phyloP scores from a whole-genome alignment of 768 basidiomycete species.

The Crucibulum laeve region DNA sequence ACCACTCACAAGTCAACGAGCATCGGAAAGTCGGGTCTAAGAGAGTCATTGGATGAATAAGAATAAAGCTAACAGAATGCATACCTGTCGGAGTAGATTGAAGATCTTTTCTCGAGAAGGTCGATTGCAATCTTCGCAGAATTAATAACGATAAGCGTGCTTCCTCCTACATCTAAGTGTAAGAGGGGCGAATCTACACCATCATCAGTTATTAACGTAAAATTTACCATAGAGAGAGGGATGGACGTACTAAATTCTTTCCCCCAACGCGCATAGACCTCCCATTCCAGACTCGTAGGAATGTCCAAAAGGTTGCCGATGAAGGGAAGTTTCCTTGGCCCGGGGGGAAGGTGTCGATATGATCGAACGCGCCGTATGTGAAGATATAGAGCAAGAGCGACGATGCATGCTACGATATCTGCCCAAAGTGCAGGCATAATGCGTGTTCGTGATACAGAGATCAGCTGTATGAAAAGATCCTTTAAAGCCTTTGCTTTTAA shows the following conservation, averaged over 20 bases:
- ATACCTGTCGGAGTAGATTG: background rate
- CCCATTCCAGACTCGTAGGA: background rate
- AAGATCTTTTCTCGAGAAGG: background rate
- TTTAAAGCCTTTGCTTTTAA: too few relatives aligned
- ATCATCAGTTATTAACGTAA: background rate
- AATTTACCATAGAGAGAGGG: background rate
- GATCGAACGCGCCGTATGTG: background rate
- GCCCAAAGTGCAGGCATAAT: too few relatives aligned
- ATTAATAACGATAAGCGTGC: background rate
- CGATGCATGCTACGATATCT: slow-evolving; percentile 5
- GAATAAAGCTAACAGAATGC: background rate
- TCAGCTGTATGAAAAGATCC: too few relatives aligned
- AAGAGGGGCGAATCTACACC: background rate
- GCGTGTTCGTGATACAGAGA: too few relatives aligned
- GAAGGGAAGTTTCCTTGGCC: background rate
- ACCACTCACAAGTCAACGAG: background rate
- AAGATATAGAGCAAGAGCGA: background rate
- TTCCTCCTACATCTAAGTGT: background rate
- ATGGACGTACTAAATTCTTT: background rate
- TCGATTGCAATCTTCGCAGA: background rate
- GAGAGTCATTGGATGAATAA: background rate
- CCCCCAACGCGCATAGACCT: background rate
- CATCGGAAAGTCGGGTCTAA: background rate
- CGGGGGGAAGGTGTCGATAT: background rate
- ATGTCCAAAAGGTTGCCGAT: background rate